These are phyloP conservation scores for Cladosporium cucumerinum DNA, from an alignment of 2,329 filamentous ascomycete genomes.

Conservation along the genomic window DNA sequence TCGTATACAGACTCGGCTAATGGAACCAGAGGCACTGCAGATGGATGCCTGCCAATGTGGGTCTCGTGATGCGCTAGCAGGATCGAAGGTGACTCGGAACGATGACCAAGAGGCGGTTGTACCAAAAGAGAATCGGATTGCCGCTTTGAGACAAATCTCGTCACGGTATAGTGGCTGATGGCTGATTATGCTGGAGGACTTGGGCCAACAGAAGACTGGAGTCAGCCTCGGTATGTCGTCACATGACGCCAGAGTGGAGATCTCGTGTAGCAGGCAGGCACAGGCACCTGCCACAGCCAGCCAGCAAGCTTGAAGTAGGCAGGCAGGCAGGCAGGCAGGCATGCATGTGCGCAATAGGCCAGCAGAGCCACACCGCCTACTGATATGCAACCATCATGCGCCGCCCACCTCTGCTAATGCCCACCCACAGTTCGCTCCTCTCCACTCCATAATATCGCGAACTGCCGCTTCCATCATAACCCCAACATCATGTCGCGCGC, in stretches of 20 bases:
- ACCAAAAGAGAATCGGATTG: neutral
- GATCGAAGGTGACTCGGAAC: neutral
- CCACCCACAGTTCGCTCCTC: neutral
- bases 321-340: neutral
- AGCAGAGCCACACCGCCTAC: slow-evolving; percentile 8
- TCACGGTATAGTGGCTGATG: slow-evolving; percentile 10
- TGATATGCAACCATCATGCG: slow-evolving; percentile 15
- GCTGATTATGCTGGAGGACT: neutral
- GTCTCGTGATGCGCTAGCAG: neutral
- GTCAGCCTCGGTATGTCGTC: neutral
- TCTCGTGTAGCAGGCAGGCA: neutral
- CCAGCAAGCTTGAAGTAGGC: neutral
- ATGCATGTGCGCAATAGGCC: slow-evolving; percentile 4
- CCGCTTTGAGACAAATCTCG: neutral
- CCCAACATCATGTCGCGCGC: slow-evolving; percentile 8
- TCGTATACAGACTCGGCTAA: neutral
- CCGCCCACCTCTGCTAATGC: neutral
- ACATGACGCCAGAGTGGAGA: slow-evolving; percentile 9
- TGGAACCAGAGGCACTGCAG: neutral
- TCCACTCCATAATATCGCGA: neutral
- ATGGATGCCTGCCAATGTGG: slow-evolving; percentile 1
- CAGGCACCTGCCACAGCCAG: neutral
- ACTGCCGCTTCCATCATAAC: neutral
- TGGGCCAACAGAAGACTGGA: neutral
- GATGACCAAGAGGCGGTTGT: neutral